phyloP scores from a whole-genome alignment of 2,329 filamentous ascomycete species.

The Cladorrhinum sp. region DNA sequence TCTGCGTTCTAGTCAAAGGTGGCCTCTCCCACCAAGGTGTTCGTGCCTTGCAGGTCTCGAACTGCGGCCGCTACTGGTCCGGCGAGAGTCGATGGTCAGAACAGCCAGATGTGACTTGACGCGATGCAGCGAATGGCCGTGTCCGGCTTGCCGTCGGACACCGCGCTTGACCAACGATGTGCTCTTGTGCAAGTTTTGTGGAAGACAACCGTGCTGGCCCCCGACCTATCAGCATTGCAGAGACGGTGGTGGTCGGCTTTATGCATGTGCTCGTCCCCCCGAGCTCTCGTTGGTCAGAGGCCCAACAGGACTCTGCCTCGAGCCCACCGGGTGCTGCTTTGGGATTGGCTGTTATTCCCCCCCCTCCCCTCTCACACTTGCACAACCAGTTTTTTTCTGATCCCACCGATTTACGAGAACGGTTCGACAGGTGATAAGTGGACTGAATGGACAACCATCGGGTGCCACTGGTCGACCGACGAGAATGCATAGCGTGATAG shows the following conservation, averaged over 20 bases:
- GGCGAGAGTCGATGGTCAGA: constrained; percentile 8
- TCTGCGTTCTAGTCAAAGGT: constrained; percentile 19
- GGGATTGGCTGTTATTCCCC: background rate
- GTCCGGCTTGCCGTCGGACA: constrained; percentile 22
- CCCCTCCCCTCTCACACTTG: background rate
- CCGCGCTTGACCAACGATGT: constrained; percentile 14
- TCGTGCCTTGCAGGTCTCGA: constrained; percentile 27
- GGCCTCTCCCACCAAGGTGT: constrained; percentile 21
- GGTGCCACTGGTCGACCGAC: background rate
- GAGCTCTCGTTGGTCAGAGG: constrained; percentile 21
- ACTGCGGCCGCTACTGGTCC: constrained; percentile 24
- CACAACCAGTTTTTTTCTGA: background rate
- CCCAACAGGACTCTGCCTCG: constrained; percentile 7
- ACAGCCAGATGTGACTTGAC: constrained; percentile 22
- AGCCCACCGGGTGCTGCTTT: constrained; percentile 13
- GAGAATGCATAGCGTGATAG: background rate
- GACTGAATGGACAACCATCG: background rate
- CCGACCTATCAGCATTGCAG: constrained; percentile 26
- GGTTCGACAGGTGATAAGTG: background rate
- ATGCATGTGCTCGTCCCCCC: constrained; percentile 23
- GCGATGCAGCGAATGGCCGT: constrained; percentile 26
- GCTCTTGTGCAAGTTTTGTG: constrained; percentile 22
- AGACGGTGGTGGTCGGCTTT: constrained; percentile 21
- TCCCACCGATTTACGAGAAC: background rate
- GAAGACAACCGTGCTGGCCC: constrained; percentile 19